Evolutionary conservation across 2,329 filamentous ascomycete genomes (phyloP).

Genomic region (Hypoxylon sp.): DNA sequence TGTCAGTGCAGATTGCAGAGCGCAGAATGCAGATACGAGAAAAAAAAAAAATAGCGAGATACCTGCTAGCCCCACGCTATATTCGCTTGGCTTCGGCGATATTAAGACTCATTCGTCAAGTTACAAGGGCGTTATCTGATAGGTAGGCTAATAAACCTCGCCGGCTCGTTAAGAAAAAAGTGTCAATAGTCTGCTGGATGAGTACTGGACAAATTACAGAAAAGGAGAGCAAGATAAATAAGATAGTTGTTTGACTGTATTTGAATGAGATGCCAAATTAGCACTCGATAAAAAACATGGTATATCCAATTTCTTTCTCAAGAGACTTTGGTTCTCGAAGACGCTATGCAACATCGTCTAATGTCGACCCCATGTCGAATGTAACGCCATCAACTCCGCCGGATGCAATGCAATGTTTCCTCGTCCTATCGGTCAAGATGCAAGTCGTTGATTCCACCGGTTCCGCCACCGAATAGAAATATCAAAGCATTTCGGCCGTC

Average conservation of each 20-base stretch:
- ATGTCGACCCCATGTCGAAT: conserved; percentile 24
- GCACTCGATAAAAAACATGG: neutral
- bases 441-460: conserved; percentile 18
- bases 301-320: conserved; percentile 1
- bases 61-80: conserved; percentile 14
- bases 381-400: conserved; percentile 27
- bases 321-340: conserved; percentile 22
- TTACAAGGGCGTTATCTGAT: conserved; percentile 18
- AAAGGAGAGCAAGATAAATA: conserved; percentile 7
- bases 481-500: conserved; percentile 3
- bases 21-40: conserved; percentile 28
- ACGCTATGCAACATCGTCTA: conserved; percentile 30
- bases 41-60: conserved; percentile 9
- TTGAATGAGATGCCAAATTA: conserved; percentile 16
- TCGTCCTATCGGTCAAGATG: conserved; percentile 18
- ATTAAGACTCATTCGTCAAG: conserved; percentile 6
- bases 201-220: neutral
- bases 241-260: conserved; percentile 17
- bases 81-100: conserved; percentile 18
- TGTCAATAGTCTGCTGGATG: conserved; percentile 4
- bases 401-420: conserved; percentile 24
- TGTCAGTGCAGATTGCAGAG: conserved; percentile 28
- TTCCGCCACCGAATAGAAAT: conserved; percentile 11
- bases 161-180: conserved; percentile 9
- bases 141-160: conserved; percentile 7